phyloP scores from a whole-genome alignment of 2,329 filamentous ascomycete species.

The Aspergillus tubingensis region DNA sequence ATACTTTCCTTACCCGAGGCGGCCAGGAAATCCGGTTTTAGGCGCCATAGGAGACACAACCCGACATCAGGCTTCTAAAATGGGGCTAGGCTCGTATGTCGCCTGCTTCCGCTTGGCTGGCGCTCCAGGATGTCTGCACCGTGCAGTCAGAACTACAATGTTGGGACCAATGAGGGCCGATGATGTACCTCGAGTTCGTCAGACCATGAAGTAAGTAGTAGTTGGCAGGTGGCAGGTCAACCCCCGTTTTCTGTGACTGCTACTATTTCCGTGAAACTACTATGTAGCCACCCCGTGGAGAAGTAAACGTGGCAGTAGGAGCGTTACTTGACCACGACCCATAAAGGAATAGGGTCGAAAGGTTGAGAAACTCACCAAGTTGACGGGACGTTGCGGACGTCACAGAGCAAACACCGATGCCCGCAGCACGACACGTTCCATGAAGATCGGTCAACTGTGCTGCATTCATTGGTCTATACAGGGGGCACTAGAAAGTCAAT shows the following conservation, averaged over 20 bases:
- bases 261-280: neutral
- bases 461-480: neutral
- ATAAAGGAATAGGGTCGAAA: constrained; percentile 1
- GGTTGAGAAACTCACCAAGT: neutral
- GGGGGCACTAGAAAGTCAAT: neutral
- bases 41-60: constrained; percentile 8
- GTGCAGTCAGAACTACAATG: constrained; percentile 9
- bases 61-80: constrained; percentile 5
- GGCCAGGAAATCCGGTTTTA: constrained; percentile 5
- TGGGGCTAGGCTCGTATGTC: constrained; percentile 4
- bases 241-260: neutral
- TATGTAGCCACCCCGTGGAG: neutral
- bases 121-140: neutral
- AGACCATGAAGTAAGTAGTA: neutral
- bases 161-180: neutral
- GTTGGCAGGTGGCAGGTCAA: neutral
- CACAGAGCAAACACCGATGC: constrained; percentile 3
- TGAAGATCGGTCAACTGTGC: neutral
- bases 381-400: neutral
- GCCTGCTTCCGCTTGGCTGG: constrained; percentile 10
- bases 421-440: neutral
- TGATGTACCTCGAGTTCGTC: neutral
- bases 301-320: constrained; percentile 7
- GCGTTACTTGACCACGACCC: neutral
- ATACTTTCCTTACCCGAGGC: neutral